A percentile compares a stretch with the other conserved stretches of the same genome.
Conservation (phyloP, 495 filamentous ascomycete species). For the Ramalina peruviana region DNA sequence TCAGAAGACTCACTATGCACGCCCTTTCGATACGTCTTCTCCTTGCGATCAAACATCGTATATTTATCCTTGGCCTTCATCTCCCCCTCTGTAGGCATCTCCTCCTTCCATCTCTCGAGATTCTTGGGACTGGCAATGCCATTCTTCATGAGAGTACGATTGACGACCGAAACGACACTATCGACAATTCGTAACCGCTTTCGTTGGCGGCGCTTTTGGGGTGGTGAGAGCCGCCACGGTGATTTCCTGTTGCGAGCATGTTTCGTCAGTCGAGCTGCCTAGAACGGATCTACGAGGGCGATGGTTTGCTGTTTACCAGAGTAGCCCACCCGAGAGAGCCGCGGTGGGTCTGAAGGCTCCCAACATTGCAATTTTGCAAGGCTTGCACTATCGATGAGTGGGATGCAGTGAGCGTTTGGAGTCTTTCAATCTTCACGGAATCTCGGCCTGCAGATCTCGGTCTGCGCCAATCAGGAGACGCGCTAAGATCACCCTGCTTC, state of each 20-base stretch:
- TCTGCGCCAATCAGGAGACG: neutral
- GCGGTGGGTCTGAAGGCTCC: slow-evolving; percentile 69
- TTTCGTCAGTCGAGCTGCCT: neutral
- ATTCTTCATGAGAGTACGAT: slow-evolving; percentile 57
- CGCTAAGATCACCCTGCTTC: neutral
- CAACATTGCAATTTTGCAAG: slow-evolving; percentile 39
- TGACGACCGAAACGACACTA: slow-evolving; percentile 60
- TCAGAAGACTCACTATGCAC: slow-evolving; percentile 68
- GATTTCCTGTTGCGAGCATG: slow-evolving; percentile 60
- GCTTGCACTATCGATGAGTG: slow-evolving; percentile 8
- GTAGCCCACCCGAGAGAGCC: slow-evolving; percentile 62
- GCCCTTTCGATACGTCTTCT: slow-evolving; percentile 86
- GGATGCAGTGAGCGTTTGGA: neutral
- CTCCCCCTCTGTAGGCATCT: slow-evolving; percentile 93
- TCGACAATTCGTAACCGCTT: slow-evolving; percentile 78
- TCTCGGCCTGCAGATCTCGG: neutral
- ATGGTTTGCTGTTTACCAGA: slow-evolving; percentile 46
- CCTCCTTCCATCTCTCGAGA: slow-evolving; percentile 74
- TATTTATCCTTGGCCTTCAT: slow-evolving; percentile 97
- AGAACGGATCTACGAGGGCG: neutral
- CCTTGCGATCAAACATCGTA: slow-evolving; percentile 92
- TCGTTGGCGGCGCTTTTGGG: slow-evolving; percentile 83
- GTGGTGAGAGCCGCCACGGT: slow-evolving; percentile 84
- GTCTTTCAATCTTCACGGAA: neutral
- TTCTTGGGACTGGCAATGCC: slow-evolving; percentile 49